These are phyloP conservation scores for Penicillium fuscoglaucum DNA, from an alignment of 2,329 filamentous ascomycete species.

Conservation along the genomic window DNA sequence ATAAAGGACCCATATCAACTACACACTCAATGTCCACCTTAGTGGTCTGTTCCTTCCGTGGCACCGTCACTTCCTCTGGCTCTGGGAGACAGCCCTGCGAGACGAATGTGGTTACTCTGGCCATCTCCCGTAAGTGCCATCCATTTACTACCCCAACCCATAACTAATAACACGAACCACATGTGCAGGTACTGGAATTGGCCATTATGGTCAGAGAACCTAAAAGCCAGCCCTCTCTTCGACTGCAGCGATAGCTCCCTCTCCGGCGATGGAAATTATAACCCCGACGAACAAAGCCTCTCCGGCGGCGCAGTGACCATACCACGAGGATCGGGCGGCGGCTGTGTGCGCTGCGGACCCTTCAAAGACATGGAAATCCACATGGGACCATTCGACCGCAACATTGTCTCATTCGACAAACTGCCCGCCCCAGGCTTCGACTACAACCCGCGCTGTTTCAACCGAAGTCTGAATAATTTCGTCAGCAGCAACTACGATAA, in stretches of 20 bases:
- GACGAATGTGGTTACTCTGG: conserved; percentile 41
- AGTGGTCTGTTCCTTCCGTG: conserved; percentile 31
- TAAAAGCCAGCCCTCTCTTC: conserved; percentile 47
- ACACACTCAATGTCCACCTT: conserved; percentile 27
- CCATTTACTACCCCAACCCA: neutral
- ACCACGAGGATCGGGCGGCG: conserved; percentile 40
- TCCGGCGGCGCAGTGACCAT: conserved; percentile 41
- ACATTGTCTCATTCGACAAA: conserved; percentile 10
- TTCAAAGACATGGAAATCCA: conserved; percentile 40
- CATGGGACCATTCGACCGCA: conserved; percentile 28
- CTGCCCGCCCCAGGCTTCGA: conserved; percentile 23
- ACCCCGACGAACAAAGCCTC: conserved; percentile 25
- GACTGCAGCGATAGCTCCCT: conserved; percentile 50
- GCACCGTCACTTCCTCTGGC: conserved; percentile 34
- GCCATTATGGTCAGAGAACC: conserved; percentile 39
- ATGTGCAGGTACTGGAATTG: conserved; percentile 48
- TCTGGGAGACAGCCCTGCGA: conserved; percentile 33
- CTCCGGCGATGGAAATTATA: conserved; percentile 46
- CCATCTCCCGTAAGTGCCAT: conserved; percentile 19
- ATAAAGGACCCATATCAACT: conserved; percentile 28
- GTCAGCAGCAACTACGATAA: conserved; percentile 31
- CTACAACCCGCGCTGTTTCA: conserved; percentile 33
- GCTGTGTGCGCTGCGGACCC: conserved; percentile 38
- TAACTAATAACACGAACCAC: neutral
- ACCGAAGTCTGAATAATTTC: conserved; percentile 27